Conservation (phyloP, 352 stramenopile genomes). For the Nannochloropsis limnetica region DNA sequence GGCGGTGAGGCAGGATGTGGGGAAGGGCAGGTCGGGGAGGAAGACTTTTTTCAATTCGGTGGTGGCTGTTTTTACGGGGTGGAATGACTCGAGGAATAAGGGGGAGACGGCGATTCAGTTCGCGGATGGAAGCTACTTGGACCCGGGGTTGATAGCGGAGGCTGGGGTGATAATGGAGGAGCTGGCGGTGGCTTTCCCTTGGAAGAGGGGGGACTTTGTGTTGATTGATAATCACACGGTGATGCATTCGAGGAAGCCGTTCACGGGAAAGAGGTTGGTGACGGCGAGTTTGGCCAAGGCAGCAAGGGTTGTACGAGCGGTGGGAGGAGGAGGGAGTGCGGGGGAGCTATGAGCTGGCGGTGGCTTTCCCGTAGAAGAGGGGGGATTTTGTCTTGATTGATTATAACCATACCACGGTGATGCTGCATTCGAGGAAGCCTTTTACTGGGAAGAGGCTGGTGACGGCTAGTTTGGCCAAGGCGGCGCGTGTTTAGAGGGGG, state of each 20-base stretch:
- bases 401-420: constrained; percentile 43
- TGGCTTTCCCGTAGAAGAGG: constrained; percentile 43
- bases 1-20: constrained; percentile 33
- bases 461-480: background rate
- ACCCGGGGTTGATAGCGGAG: constrained; percentile 38
- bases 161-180: constrained; percentile 42
- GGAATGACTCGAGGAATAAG: constrained; percentile 48
- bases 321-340: background rate
- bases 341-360: constrained; percentile 23
- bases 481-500: too few relatives aligned
- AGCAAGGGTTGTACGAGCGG: background rate
- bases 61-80: constrained; percentile 52
- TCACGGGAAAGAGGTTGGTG: background rate
- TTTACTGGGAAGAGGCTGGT: background rate
- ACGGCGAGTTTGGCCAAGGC: background rate
- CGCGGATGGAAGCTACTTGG: constrained; percentile 40
- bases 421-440: constrained; percentile 48
- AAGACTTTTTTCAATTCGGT: constrained; percentile 52
- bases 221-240: constrained; percentile 47
- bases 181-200: constrained; percentile 43
- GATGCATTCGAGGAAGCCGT: constrained; percentile 47
- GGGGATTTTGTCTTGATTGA: constrained; percentile 48
- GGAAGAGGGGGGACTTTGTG: constrained; percentile 45
- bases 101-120: constrained; percentile 46
- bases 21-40: background rate